phyloP scores from a whole-genome alignment of 2,329 filamentous ascomycete species.

The Clarireedia hainanense region DNA sequence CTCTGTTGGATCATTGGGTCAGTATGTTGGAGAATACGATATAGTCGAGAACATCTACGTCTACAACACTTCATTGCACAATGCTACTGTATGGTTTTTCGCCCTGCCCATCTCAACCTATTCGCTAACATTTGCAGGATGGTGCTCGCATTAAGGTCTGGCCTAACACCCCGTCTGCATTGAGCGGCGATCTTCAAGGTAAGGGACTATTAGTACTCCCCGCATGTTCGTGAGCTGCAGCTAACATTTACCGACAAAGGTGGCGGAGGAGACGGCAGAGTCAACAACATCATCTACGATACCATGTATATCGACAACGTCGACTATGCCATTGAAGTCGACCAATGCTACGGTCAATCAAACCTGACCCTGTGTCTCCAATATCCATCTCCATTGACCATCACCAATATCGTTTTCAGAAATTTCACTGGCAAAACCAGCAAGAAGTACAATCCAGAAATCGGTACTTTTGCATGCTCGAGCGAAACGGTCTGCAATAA shows the following conservation, averaged over 20 bases:
- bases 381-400: conserved; percentile 47
- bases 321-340: conserved; percentile 56
- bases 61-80: conserved; percentile 51
- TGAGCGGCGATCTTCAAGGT: conserved; percentile 49
- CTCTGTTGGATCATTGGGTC: conserved; percentile 62
- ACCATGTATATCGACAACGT: conserved; percentile 52
- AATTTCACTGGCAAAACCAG: conserved; percentile 49
- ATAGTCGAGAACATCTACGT: conserved; percentile 63
- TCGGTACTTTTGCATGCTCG: conserved; percentile 41
- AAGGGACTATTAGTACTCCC: neutral
- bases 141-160: conserved; percentile 69
- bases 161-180: conserved; percentile 43
- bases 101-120: conserved; percentile 15
- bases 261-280: conserved; percentile 53
- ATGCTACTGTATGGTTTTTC: conserved; percentile 36
- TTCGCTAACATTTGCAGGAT: conserved; percentile 36
- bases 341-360: conserved; percentile 58
- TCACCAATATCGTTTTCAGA: conserved; percentile 47
- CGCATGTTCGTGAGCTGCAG: neutral
- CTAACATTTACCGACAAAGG: conserved; percentile 31
- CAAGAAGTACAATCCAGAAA: conserved; percentile 35
- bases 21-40: conserved; percentile 53
- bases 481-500: conserved; percentile 39
- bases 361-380: conserved; percentile 54
- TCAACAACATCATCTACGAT: conserved; percentile 61